Percentiles rank a stretch among this genome's conserved stretches.
Conservation (phyloP, 2,329 filamentous ascomycete genomes). For the Basipetospora sp. region DNA sequence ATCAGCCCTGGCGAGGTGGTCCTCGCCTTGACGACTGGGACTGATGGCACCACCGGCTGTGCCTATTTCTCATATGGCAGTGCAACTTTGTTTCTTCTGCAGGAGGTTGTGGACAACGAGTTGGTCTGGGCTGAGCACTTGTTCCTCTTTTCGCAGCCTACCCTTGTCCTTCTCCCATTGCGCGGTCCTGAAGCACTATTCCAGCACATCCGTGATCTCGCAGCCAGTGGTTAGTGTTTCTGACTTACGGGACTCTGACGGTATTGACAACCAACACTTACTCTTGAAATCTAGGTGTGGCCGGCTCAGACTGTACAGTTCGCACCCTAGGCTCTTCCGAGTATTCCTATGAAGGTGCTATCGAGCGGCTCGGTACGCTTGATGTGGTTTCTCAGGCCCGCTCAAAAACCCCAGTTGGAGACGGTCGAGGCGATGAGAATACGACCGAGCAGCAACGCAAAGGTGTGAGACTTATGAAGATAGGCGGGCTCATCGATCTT, state of each 20-base stretch:
- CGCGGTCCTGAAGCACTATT: slow-evolving; percentile 23
- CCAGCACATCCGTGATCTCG: too few relatives aligned
- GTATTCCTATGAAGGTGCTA: slow-evolving; percentile 54
- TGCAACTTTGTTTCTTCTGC: slow-evolving; percentile 58
- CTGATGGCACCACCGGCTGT: slow-evolving; percentile 62
- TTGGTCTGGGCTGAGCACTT: slow-evolving; percentile 52
- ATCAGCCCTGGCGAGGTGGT: slow-evolving; percentile 44
- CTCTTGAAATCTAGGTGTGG: background rate
- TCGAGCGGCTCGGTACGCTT: slow-evolving; percentile 2
- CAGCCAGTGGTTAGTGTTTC: background rate
- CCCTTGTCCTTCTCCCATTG: slow-evolving; percentile 36
- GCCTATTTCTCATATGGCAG: slow-evolving; percentile 64
- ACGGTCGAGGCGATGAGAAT: slow-evolving; percentile 21
- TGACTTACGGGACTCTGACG: too few relatives aligned
- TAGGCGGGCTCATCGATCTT: slow-evolving; percentile 58
- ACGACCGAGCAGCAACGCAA: slow-evolving; percentile 29
- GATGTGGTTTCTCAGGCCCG: background rate
- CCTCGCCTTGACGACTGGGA: slow-evolving; percentile 64
- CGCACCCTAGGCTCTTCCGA: slow-evolving; percentile 57
- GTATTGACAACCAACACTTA: too few relatives aligned
- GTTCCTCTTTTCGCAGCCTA: slow-evolving; percentile 39
- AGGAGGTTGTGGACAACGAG: slow-evolving; percentile 58
- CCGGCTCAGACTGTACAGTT: slow-evolving; percentile 24
- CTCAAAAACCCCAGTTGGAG: slow-evolving; percentile 1
- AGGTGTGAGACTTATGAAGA: slow-evolving; percentile 47